Percentiles rank a stretch among this genome's conserved stretches.
phyloP scores from a whole-genome alignment of 1,284 basidiomycete species.

The Pisolithus thermaeus region DNA sequence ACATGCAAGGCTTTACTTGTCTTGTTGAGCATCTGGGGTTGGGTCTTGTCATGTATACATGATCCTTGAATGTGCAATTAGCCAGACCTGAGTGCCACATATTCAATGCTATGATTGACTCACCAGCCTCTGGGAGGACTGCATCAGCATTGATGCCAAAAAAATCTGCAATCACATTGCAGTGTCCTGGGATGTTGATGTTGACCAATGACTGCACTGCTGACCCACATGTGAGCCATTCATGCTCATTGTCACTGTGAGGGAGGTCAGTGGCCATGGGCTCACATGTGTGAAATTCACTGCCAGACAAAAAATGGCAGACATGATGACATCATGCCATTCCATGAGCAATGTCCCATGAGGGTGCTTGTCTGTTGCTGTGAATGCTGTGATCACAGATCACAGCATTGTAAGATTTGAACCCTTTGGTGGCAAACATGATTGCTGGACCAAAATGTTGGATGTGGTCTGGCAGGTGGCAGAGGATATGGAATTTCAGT shows the following conservation, averaged over 20 bases:
- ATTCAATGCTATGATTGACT: background rate
- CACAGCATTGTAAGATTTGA: conserved; percentile 19
- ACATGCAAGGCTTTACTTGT: background rate
- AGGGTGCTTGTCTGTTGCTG: conserved; percentile 16
- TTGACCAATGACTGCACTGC: too few relatives aligned
- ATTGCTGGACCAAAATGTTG: conserved; percentile 15
- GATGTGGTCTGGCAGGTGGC: conserved; percentile 14
- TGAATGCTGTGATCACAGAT: conserved; percentile 11
- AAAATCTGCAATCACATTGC: background rate
- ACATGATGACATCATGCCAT: conserved; percentile 13
- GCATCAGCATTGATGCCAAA: background rate
- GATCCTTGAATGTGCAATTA: background rate
- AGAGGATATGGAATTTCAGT: conserved; percentile 22
- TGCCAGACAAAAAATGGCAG: background rate
- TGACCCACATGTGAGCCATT: too few relatives aligned
- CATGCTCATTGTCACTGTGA: too few relatives aligned
- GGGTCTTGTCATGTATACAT: conserved; percentile 1
- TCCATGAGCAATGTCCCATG: conserved; percentile 12
- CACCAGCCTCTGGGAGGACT: background rate
- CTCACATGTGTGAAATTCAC: background rate
- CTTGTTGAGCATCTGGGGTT: background rate
- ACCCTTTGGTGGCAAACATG: conserved; percentile 17
- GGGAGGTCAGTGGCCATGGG: background rate
- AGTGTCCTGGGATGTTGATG: too few relatives aligned
- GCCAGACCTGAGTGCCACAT: background rate